These are phyloP conservation scores for Xylaria sp. DNA, from an alignment of 2,329 filamentous ascomycete genomes.

Conservation along the genomic window DNA sequence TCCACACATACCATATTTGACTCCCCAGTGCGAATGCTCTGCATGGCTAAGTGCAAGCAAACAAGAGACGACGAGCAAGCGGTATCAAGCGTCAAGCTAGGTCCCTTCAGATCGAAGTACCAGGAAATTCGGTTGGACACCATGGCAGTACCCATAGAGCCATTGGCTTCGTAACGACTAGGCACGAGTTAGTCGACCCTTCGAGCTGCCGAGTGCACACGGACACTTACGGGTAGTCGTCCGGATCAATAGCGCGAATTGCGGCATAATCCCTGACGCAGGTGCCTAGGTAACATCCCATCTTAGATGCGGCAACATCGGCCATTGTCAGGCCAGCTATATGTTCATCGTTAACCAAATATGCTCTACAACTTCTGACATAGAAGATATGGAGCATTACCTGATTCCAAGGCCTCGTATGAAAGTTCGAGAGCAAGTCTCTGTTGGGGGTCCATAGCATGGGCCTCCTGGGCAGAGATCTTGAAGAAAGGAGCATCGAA, in stretches of 20 bases:
- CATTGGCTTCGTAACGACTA: constrained; percentile 45
- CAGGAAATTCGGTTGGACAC: constrained; percentile 53
- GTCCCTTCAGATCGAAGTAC: constrained; percentile 53
- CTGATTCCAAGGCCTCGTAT: constrained; percentile 47
- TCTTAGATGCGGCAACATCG: constrained; percentile 42
- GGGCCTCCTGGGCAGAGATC: constrained; percentile 45
- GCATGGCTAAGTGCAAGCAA: constrained; percentile 53
- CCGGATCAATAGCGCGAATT: constrained; percentile 46
- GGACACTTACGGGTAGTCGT: constrained; percentile 48
- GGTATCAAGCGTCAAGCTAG: constrained; percentile 56
- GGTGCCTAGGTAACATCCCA: constrained; percentile 49
- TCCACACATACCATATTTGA: constrained; percentile 42
- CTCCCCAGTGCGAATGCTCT: constrained; percentile 51
- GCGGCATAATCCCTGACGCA: constrained; percentile 47
- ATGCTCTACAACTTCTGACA: background rate
- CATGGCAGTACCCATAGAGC: constrained; percentile 48
- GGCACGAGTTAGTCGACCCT: constrained; percentile 14
- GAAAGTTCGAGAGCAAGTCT: constrained; percentile 48
- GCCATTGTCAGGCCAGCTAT: constrained; percentile 46
- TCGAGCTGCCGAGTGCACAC: background rate
- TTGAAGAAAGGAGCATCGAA: constrained; percentile 48
- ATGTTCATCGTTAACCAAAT: constrained; percentile 19
- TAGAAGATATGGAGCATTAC: constrained; percentile 32
- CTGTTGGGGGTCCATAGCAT: constrained; percentile 50
- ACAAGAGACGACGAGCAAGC: constrained; percentile 55